Percentiles rank a stretch among this genome's conserved stretches.
Conservation (phyloP, 805 yeast species). For the Yarrowia sp. region DNA sequence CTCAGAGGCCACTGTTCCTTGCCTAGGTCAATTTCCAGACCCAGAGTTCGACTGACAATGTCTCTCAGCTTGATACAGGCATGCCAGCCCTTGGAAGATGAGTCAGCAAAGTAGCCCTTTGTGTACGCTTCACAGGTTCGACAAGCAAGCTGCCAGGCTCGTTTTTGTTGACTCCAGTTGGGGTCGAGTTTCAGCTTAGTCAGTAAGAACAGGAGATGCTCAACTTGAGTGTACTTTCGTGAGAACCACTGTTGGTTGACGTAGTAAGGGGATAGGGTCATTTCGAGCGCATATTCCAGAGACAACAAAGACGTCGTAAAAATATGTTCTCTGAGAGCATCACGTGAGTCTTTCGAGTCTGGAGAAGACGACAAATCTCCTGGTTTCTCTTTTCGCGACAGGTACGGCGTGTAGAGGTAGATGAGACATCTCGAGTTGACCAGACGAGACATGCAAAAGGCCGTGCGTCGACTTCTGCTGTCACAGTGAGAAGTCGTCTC, state of each 20-base stretch:
- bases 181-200: constrained; percentile 34
- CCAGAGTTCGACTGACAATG: constrained; percentile 26
- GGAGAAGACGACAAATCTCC: neutral
- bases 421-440: constrained; percentile 30
- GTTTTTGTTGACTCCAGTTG: constrained; percentile 13
- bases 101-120: constrained; percentile 33
- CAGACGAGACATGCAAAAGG: constrained; percentile 36
- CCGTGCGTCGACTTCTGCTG: neutral
- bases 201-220: constrained; percentile 20
- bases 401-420: constrained; percentile 31
- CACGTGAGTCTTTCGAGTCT: constrained; percentile 7
- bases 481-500: constrained; percentile 23
- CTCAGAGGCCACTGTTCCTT: constrained; percentile 11
- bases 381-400: constrained; percentile 2
- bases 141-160: constrained; percentile 35
- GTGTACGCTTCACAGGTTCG: constrained; percentile 35
- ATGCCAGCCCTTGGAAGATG: constrained; percentile 34
- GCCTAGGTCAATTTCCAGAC: constrained; percentile 19
- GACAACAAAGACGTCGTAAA: constrained; percentile 20
- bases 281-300: constrained; percentile 25
- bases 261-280: constrained; percentile 22
- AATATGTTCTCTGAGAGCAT: constrained; percentile 19
- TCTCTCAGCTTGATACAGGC: constrained; percentile 33
- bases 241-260: constrained; percentile 35
- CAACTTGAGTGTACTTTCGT: constrained; percentile 19